Base-by-base conservation (phyloP, 2,329 filamentous ascomycete species). In the Cordyceps fumosorosea region DNA sequence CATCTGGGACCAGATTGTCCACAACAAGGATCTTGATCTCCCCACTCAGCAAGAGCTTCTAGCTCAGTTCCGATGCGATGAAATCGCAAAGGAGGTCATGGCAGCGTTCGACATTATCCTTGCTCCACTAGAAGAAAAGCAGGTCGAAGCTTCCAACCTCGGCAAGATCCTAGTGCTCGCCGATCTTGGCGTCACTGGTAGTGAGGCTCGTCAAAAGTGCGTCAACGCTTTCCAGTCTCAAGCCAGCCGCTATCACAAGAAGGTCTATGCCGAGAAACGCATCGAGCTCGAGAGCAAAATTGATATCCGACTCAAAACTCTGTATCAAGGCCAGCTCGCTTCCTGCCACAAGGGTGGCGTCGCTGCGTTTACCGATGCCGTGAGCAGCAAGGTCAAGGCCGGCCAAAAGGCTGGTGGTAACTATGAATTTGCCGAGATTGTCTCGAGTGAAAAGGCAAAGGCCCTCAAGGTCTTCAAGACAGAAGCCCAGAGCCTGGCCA, bases 1-100 rank as follows among this genome's bases (percentile, higher is more conserved):
- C 47, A 86, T 99, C 51, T 99, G 95, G 95, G 93, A 98, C 70
- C 93, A 98, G 76, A 99, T 99, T 72, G 93, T 96, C 69, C 90
- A 93, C 80, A 99, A 99, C 82, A 99, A 99, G 76, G 95, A 99
- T 71, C 81, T 99, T 60, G 95, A 99, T 75, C 77, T 99, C 63
- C 95, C 95, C 3, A 98, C 95, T 0, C 95, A 99, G 73, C 95
- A 99, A 76, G 95, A 99, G 74, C 82, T 99, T 52, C 83, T 99
- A 59, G 95, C 95, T 12, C 95, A 99, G 74, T 99, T 98, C 79
- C 87, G 95, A 67, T 99, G 95, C 74, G 95, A 99, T 73, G 95
- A 99, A 76, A 99, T 99, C 63, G 85, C 92, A 45, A 84, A 93
- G 65, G 93, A 97, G 72, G 95, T 96, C 14, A 81, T 96, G 62